A percentile compares a stretch with the other conserved stretches of the same genome.
phyloP scores from a whole-genome alignment of 805 yeast species.

The Candida mattraensis region DNA sequence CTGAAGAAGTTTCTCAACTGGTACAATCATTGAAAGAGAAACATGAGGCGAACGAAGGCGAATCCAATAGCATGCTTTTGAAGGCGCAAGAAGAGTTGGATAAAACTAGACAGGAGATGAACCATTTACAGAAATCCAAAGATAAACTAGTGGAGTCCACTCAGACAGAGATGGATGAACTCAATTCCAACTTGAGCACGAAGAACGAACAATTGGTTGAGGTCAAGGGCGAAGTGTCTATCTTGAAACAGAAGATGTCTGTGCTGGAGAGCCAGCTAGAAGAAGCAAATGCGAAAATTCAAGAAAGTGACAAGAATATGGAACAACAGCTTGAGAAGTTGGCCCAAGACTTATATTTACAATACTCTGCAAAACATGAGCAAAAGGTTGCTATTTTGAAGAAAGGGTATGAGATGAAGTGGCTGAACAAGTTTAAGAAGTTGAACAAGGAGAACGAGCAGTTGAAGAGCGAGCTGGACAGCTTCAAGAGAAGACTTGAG shows the following conservation, averaged over 20 bases:
- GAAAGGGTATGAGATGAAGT: slow-evolving; percentile 56
- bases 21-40: slow-evolving; percentile 3
- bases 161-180: slow-evolving; percentile 12
- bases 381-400: slow-evolving; percentile 64
- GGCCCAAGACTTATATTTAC: slow-evolving; percentile 69
- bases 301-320: slow-evolving; percentile 45
- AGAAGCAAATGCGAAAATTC: slow-evolving; percentile 25
- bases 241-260: slow-evolving; percentile 14
- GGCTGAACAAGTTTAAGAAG: slow-evolving; percentile 44
- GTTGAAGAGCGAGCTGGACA: slow-evolving; percentile 52
- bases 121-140: slow-evolving; percentile 3
- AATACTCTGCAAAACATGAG: slow-evolving; percentile 76
- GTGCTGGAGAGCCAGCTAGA: slow-evolving; percentile 22
- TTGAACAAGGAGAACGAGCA: slow-evolving; percentile 44
- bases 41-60: slow-evolving; percentile 2
- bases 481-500: slow-evolving; percentile 45
- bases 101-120: slow-evolving; percentile 10
- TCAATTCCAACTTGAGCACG: slow-evolving; percentile 11
- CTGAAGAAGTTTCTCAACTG: slow-evolving; percentile 7
- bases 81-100: slow-evolving; percentile 14
- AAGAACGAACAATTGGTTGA: slow-evolving; percentile 17
- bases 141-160: slow-evolving; percentile 2
- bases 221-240: slow-evolving; percentile 15
- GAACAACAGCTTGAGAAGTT: slow-evolving; percentile 58
- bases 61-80: slow-evolving; percentile 4